Evolutionary conservation across 2,329 filamentous ascomycete species (phyloP).

Genomic region (Aspergillus hortae): DNA sequence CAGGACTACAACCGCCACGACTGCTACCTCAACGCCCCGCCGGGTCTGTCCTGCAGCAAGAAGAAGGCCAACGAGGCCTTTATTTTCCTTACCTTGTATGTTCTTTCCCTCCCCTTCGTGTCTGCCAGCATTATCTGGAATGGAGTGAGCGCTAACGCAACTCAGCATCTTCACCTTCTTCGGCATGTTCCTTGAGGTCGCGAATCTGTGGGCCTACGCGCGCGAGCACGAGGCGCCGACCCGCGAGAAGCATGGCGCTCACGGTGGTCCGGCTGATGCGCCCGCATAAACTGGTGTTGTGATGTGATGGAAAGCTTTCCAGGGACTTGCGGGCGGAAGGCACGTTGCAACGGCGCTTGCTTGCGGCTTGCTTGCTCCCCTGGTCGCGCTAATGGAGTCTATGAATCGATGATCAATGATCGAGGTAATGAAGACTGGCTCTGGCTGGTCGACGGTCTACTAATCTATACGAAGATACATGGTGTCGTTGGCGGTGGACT

Average conservation of each 20-base stretch:
- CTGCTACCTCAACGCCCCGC: conserved; percentile 33
- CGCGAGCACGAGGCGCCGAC: conserved; percentile 15
- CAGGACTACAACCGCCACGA: conserved; percentile 39
- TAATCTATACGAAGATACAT: too few species aligned
- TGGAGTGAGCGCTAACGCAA: neutral
- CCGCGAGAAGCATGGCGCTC: conserved; percentile 24
- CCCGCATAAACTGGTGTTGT: conserved; percentile 1
- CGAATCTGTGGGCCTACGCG: conserved; percentile 32
- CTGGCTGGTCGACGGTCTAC: too few species aligned
- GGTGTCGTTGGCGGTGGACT: too few species aligned
- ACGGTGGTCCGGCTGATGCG: conserved; percentile 17
- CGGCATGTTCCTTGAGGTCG: conserved; percentile 36
- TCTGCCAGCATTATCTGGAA: neutral
- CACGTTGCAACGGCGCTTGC: neutral
- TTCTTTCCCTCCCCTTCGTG: conserved; percentile 1
- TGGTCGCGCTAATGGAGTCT: neutral
- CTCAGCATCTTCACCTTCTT: conserved; percentile 41
- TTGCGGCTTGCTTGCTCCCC: neutral
- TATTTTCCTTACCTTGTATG: conserved; percentile 46
- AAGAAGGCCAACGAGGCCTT: conserved; percentile 44
- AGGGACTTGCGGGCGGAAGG: too few species aligned
- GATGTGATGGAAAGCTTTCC: too few species aligned
- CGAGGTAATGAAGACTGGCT: neutral
- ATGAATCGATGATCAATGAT: neutral
- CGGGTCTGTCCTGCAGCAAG: conserved; percentile 28